A percentile compares a stretch with the other conserved stretches of the same genome.
Evolutionary conservation across 1,139 yeast species (phyloP).

Genomic region (Suhomyces bribrorum): DNA sequence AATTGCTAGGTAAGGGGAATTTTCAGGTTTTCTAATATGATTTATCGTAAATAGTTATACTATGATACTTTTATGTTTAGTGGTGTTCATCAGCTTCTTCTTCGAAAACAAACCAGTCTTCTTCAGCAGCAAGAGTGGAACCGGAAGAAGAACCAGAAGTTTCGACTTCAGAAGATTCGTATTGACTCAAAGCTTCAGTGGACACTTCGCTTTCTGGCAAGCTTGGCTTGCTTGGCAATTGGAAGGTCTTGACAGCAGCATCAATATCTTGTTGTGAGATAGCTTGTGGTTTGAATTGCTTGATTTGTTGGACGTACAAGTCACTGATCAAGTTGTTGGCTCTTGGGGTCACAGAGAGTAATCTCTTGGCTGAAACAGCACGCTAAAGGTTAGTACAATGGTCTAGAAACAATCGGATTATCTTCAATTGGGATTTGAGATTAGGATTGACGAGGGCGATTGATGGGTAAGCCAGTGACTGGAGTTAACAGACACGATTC

Average conservation of each 20-base stretch:
- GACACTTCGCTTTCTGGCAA: constrained; percentile 74
- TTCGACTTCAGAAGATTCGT: constrained; percentile 77
- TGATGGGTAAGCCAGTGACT: too few relatives aligned
- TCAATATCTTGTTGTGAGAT: constrained; percentile 73
- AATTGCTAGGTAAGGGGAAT: background rate
- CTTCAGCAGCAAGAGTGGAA: constrained; percentile 47
- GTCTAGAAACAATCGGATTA: too few relatives aligned
- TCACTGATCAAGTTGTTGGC: constrained; percentile 74
- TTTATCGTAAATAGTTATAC: constrained; percentile 8
- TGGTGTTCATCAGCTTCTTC: constrained; percentile 79
- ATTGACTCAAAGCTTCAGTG: constrained; percentile 71
- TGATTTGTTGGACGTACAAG: constrained; percentile 82
- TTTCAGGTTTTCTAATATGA: constrained; percentile 1
- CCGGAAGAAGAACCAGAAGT: constrained; percentile 39
- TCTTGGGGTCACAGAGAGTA: constrained; percentile 47
- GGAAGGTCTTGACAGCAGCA: constrained; percentile 79
- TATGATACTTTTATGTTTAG: constrained; percentile 16
- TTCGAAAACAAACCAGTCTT: constrained; percentile 84
- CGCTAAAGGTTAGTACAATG: constrained; percentile 24
- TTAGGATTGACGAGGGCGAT: too few relatives aligned
- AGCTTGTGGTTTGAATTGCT: constrained; percentile 83
- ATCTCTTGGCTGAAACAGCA: constrained; percentile 41
- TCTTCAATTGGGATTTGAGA: too few relatives aligned
- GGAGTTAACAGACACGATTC: too few relatives aligned
- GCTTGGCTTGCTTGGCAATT: constrained; percentile 71